A percentile compares a stretch with the other conserved stretches of the same genome.
Conservation (phyloP, 164 flowering plant genomes). For the Taxillus chinensis region DNA sequence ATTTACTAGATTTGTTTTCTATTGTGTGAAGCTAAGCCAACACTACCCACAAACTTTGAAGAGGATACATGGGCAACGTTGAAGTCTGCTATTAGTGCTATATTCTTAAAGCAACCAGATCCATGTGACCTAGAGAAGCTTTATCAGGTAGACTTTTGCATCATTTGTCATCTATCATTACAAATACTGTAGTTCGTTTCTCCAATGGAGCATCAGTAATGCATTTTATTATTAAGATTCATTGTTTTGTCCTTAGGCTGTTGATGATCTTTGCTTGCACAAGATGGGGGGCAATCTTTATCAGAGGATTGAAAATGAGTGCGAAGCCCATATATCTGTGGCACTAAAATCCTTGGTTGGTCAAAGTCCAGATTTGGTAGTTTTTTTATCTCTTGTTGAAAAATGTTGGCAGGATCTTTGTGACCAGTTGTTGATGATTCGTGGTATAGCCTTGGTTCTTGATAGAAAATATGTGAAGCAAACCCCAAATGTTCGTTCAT, state of each 20-base stretch:
- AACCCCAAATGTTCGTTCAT: constrained; percentile 66
- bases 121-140: constrained; percentile 81
- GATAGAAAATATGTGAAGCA: constrained; percentile 96
- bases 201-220: neutral
- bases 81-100: constrained; percentile 86
- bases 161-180: neutral
- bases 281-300: constrained; percentile 96
- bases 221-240: neutral
- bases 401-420: constrained; percentile 97
- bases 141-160: constrained; percentile 52
- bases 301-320: constrained; percentile 73
- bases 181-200: neutral
- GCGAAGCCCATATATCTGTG: constrained; percentile 70
- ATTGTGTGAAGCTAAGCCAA: constrained; percentile 62
- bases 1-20: constrained; percentile 1
- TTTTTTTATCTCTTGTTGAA: constrained; percentile 84
- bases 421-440: constrained; percentile 95
- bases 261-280: constrained; percentile 76
- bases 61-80: constrained; percentile 88
- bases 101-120: constrained; percentile 81
- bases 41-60: constrained; percentile 78
- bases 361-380: constrained; percentile 90
- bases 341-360: constrained; percentile 77
- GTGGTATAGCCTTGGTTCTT: constrained; percentile 88
- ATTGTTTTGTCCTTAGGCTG: constrained; percentile 51